phyloP scores from a whole-genome alignment of 1,284 basidiomycete genomes.

The Ustilago trichophora region DNA sequence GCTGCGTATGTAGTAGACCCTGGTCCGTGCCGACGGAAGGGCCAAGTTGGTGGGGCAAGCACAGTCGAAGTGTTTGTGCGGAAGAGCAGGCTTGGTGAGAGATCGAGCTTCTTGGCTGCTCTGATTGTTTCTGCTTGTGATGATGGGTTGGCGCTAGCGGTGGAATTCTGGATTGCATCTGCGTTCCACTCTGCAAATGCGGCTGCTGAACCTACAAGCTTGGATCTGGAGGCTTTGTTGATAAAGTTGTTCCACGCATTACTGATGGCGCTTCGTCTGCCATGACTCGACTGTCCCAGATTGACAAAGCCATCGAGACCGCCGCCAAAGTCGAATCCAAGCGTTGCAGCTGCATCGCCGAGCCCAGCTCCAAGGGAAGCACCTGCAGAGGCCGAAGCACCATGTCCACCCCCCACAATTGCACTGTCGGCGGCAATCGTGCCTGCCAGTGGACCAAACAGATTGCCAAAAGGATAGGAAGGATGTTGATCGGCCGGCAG shows the following conservation, averaged over 20 bases:
- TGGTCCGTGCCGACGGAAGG: constrained; percentile 50
- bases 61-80: constrained; percentile 28
- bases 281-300: constrained; percentile 32
- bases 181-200: constrained; percentile 6
- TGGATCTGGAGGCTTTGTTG: constrained; percentile 40
- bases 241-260: constrained; percentile 34
- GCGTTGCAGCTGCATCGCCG: constrained; percentile 20
- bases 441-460: constrained; percentile 38
- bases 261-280: constrained; percentile 24
- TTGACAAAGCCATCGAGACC: constrained; percentile 26
- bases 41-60: constrained; percentile 44
- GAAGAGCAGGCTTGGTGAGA: constrained; percentile 31
- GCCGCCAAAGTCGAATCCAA: constrained; percentile 37
- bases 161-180: constrained; percentile 4
- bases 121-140: constrained; percentile 6
- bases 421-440: constrained; percentile 39
- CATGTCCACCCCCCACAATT: constrained; percentile 26
- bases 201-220: constrained; percentile 29
- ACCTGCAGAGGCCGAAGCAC: neutral
- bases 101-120: constrained; percentile 26
- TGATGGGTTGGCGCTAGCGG: neutral
- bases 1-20: constrained; percentile 49
- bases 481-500: constrained; percentile 59
- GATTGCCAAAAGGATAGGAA: constrained; percentile 57
- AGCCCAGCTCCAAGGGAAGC: constrained; percentile 4